Conservation (phyloP, 352 stramenopile species). For the Globisporangium megalacanthum region DNA sequence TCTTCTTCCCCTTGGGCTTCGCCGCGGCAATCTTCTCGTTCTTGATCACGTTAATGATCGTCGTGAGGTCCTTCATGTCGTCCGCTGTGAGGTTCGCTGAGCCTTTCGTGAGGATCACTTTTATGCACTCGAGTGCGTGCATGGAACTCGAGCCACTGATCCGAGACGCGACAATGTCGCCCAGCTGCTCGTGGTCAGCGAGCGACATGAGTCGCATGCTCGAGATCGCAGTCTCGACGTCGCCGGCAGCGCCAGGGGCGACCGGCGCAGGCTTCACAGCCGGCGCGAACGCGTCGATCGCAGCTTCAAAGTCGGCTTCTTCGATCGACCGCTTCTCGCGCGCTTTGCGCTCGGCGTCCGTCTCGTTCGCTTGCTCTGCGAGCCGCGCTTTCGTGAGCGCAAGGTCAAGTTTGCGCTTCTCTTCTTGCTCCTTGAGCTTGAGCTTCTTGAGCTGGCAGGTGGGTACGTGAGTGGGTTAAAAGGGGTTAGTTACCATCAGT, state of each 20-base stretch:
- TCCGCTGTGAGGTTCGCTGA: slow-evolving; percentile 74
- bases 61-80: slow-evolving; percentile 86
- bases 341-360: slow-evolving; percentile 48
- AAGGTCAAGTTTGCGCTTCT: slow-evolving; percentile 76
- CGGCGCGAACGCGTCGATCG: slow-evolving; percentile 70
- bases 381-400: slow-evolving; percentile 69
- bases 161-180: slow-evolving; percentile 50
- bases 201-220: slow-evolving; percentile 63
- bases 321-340: slow-evolving; percentile 59
- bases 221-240: slow-evolving; percentile 44
- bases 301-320: slow-evolving; percentile 70
- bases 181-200: slow-evolving; percentile 69
- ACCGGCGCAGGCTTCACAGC: slow-evolving; percentile 26
- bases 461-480: too few relatives aligned
- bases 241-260: slow-evolving; percentile 14
- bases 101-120: slow-evolving; percentile 75
- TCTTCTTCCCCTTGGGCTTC: slow-evolving; percentile 86
- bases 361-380: slow-evolving; percentile 63
- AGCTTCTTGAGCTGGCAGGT: slow-evolving; percentile 84
- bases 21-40: slow-evolving; percentile 81
- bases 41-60: slow-evolving; percentile 84
- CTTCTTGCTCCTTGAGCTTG: slow-evolving; percentile 82
- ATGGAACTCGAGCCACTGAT: slow-evolving; percentile 63
- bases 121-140: slow-evolving; percentile 75
- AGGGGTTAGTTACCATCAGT: neutral